Conservation (phyloP, 1,139 yeast genomes). For the Hyphopichia wangnamkhiaoensis region DNA sequence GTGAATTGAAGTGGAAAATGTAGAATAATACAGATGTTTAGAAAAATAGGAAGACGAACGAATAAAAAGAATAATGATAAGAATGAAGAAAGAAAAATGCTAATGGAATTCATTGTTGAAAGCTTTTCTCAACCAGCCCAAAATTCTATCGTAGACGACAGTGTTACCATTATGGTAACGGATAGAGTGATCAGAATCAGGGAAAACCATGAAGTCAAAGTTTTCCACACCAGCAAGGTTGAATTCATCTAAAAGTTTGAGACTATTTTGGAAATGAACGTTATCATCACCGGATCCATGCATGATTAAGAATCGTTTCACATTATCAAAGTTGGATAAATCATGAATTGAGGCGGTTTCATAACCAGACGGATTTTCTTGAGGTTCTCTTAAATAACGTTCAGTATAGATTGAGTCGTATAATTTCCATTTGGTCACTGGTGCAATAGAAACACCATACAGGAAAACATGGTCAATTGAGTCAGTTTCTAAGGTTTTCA, state of each 20-base stretch:
- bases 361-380: constrained; percentile 61
- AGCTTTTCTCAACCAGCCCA: constrained; percentile 59
- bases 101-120: constrained; percentile 26
- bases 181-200: constrained; percentile 76
- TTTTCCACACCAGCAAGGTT: constrained; percentile 62
- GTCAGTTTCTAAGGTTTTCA: constrained; percentile 72
- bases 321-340: constrained; percentile 46
- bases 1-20: no score
- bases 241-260: constrained; percentile 62
- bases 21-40: not conserved
- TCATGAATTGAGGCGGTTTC: constrained; percentile 52
- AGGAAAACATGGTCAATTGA: constrained; percentile 55
- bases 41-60: not conserved
- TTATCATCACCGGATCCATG: constrained; percentile 87
- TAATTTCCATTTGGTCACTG: constrained; percentile 75
- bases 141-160: constrained; percentile 65
- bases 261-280: constrained; percentile 74
- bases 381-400: constrained; percentile 73
- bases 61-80: no score
- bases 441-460: constrained; percentile 77
- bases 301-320: constrained; percentile 64
- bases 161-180: constrained; percentile 68
- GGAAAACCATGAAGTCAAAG: constrained; percentile 73
- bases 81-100: not conserved
- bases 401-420: constrained; percentile 81